Base-by-base conservation (phyloP, 129 eudicot genomes). In the Arctium lappa region DNA sequence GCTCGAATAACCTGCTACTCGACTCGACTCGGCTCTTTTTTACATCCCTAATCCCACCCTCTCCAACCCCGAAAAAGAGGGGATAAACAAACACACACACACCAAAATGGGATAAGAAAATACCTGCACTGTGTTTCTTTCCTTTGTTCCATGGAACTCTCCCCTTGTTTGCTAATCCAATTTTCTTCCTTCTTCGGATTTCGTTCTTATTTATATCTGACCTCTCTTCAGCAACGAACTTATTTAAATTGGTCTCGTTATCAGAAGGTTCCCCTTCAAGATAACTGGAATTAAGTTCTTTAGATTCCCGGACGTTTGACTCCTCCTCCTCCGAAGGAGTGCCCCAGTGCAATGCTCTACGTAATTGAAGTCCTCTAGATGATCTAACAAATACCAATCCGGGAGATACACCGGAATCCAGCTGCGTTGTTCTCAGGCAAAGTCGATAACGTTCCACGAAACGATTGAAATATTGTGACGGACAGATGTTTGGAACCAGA, bases 81-180 rank as follows among this genome's bases (percentile, higher is more conserved):
- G 30, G 32, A 30, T 82, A 18, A 46, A 71, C 65, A 62, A 12
- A 39, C 22, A 85, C 1, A 15, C 36, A 9, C 39, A 15, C 36
- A 9, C 39, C 5, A 36, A 27, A 76, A 46, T 5, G 48, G 60
- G 27, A 69, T 48, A 50, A 69, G 32, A 68, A 33, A 34, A 30
- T 86, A 91, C 97, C 97, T 79, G 85, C 85, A 78, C 87, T 90
- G 78, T 95, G 97, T 76, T 86, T 90, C 73, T 72, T 86, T 79
- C 99, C 97, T 84, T 95, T 95, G 84, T 92, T 92, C 98, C 98
- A 94, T 16, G 97, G 98, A 13, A 89, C 77, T 82, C 77, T 91
- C 73, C 97, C 97, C 85, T 86, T 95, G 82, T 93, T 93, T 30
- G 90, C 94, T 68, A 85, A 69, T 62, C 89, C 91, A 68, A 85